Evolutionary conservation across 2,329 filamentous ascomycete species (phyloP), one percentile per base, ranked within the genome.

Genomic region (Diplodia scrobiculata): DNA sequence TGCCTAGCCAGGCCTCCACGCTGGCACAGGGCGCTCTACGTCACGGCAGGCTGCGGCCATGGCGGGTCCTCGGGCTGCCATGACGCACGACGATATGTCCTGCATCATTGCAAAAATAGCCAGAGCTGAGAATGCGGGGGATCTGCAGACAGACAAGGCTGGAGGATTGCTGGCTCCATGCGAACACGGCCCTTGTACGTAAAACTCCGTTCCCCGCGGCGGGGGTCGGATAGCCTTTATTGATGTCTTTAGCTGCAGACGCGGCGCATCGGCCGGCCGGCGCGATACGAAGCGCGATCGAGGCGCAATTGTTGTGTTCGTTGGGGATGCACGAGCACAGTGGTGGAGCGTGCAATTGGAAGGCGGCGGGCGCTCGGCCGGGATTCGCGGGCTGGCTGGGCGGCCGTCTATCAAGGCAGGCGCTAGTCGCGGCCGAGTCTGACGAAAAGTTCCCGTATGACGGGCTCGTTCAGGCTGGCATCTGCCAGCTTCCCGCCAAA

Each of bases 111-210:
- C n/a, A 50, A 62, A 62, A 62, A 62, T 62, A 50, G 45, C 32
- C 41, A 13, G 41, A 62, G 58, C 58, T 62, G 58, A 62, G 45
- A 62, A 50, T 62, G 58, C 45, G 58, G 58, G 58, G 58, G 58
- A 62, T 60, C 55, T n/a, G 41, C 55, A 38, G 21, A 17, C 29
- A 41, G 14, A 45, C 17, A 11, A 17, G 27, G 52, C 52, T 10
- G 55, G 25, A 32, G 21, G 27, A n/a, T 41, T 41, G 38, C 41
- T 32, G 21, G 11, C 11, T 17, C 54, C 25, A 13, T 25, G 13
- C 27, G 27, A 36, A 48, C 34, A 48, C 55, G 55, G 47, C 21
- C 29, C 32, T 36, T 45, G 54, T 45, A 58, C 53, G 53, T 55
- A 55, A 55, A 17, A 21, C 19, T 5, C 2, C 27, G 54, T 45